phyloP scores from a whole-genome alignment of 2,329 filamentous ascomycete genomes.

The Trichophyton equinum region DNA sequence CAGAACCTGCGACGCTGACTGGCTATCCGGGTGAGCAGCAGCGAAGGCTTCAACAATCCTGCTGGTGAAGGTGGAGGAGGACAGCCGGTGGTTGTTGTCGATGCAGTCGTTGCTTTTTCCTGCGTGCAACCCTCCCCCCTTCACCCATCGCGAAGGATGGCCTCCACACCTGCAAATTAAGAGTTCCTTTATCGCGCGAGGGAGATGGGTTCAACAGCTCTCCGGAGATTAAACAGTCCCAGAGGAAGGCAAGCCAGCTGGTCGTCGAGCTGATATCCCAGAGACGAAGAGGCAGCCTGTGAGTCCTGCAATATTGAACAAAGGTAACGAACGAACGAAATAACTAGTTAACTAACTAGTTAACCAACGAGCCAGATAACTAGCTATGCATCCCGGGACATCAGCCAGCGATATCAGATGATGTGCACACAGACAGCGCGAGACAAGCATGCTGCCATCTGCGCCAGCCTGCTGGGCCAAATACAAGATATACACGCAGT shows the following conservation, averaged over 20 bases:
- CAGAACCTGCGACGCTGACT: background rate
- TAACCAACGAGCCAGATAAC: no score
- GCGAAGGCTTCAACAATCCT: background rate
- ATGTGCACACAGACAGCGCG: background rate
- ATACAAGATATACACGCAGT: background rate
- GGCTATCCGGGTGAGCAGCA: background rate
- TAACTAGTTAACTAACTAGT: no score
- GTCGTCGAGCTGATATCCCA: background rate
- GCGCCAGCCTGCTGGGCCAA: background rate
- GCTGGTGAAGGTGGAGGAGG: background rate
- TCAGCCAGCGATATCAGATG: background rate
- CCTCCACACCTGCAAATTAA: no score
- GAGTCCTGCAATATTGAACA: no score
- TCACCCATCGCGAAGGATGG: no score
- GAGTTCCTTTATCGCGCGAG: no score
- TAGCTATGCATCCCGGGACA: background rate
- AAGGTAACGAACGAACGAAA: no score
- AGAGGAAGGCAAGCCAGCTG: no score
- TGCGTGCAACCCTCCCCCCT: constrained; percentile 1
- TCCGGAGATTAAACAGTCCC: no score
- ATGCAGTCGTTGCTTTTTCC: background rate
- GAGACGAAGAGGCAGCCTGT: background rate
- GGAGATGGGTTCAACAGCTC: no score
- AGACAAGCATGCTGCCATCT: background rate
- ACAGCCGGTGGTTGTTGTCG: no score